These are phyloP conservation scores for Leishmania tropica DNA, from an alignment of 208 protist species.

Conservation along the genomic window DNA sequence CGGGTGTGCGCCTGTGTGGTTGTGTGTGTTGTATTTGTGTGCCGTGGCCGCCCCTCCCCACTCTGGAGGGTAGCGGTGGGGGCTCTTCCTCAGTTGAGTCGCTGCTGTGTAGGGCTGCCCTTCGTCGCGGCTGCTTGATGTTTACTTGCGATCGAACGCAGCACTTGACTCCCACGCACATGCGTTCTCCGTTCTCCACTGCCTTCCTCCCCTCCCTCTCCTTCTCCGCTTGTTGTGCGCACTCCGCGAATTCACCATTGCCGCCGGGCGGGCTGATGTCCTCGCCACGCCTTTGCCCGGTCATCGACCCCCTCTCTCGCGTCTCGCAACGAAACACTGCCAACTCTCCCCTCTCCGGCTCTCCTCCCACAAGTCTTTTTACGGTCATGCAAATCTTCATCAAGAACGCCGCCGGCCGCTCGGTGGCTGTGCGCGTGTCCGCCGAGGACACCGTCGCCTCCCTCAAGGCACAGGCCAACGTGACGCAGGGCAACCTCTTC, in stretches of 20 bases:
- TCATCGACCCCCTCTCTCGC: neutral
- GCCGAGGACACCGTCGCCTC: constrained; percentile 84
- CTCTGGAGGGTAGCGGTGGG: neutral
- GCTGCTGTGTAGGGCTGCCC: neutral
- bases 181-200: neutral
- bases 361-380: neutral
- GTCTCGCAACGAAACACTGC: neutral
- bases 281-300: neutral
- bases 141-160: neutral
- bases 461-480: constrained; percentile 81
- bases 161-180: neutral
- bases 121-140: neutral
- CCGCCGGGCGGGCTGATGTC: neutral
- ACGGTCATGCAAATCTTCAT: constrained; percentile 94
- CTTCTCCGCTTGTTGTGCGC: neutral
- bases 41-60: neutral
- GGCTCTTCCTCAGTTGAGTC: neutral
- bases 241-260: neutral
- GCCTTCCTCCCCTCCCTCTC: neutral
- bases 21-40: neutral
- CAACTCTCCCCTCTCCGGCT: too few species aligned
- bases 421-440: constrained; percentile 86
- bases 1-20: neutral
- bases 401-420: constrained; percentile 91
- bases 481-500: constrained; percentile 81